Base-by-base conservation (phyloP, 768 basidiomycete genomes). In the Tulasnella sp. region DNA sequence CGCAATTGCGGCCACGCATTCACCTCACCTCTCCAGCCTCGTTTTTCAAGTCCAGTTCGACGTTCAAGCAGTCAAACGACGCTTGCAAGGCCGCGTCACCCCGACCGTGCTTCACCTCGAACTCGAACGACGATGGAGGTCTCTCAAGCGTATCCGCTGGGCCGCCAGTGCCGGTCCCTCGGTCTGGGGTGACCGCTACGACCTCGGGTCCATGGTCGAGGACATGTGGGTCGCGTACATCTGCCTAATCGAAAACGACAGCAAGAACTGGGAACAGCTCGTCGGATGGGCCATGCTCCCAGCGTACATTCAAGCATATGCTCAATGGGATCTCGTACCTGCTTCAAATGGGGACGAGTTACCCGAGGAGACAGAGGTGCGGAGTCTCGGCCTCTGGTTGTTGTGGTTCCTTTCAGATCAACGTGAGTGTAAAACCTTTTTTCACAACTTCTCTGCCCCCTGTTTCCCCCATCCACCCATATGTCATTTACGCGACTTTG, bases 241-340 rank as follows among this genome's bases (percentile, higher is more conserved):
- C 61, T 88, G 93, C 86, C 82, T 91, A 82, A 83, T 88, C 4
- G 91, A 92, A 79, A 89, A 91, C 83, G 91, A 92, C 83, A 91
- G 90, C 44, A 87, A 87, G 82, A 93, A 93, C 82, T 85, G 86
- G 46, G 83, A 81, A 4, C 90, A 90, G 83, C 88, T 92, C 71
- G 80, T 79, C 51, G 85, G 87, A 77, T 84, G 83, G 32, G 91
- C 89, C 0, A 86, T 87, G 4, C 84, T 90, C 3, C 85, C 86
- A 48, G 79, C 79, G 5, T 90, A 88, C 61, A 85, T 89, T 11
- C 86, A 88, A 70, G 26, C 76, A 1, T 89, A 86, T 77, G 82
- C 90, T 46, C 85, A 85, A 42, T 77, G 71, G 69, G 77, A 77
- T 39, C 69, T 77, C 44, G 42, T 15, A 81, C 81, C n/a, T 86